A percentile compares a stretch with the other conserved stretches of the same genome.
Evolutionary conservation across 1,284 basidiomycete genomes (phyloP).

Genomic region (Malassezia arunalokei): DNA sequence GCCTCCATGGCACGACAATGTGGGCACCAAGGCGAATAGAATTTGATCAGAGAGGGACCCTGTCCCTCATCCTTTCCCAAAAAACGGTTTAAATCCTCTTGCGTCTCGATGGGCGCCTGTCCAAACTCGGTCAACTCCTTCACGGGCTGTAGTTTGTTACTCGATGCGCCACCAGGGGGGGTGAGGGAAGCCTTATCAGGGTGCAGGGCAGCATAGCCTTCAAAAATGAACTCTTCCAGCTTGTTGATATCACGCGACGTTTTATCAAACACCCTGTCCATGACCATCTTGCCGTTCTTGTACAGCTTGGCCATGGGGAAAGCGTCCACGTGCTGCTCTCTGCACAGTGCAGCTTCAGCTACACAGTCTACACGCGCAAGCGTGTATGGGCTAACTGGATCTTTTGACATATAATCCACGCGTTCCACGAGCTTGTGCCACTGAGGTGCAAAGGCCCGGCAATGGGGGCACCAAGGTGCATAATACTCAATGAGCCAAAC

Average conservation of each 20-base stretch:
- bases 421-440: constrained; percentile 62
- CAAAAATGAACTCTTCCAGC: neutral
- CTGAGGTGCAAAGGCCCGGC: constrained; percentile 63
- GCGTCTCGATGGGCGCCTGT: constrained; percentile 16
- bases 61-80: constrained; percentile 26
- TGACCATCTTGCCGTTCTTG: constrained; percentile 23
- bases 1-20: constrained; percentile 41
- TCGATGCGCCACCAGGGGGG: neutral
- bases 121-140: constrained; percentile 28
- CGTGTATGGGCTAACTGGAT: constrained; percentile 32
- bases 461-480: constrained; percentile 66
- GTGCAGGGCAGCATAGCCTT: neutral
- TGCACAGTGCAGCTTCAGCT: constrained; percentile 31
- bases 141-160: neutral
- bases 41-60: constrained; percentile 40
- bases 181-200: constrained; percentile 4
- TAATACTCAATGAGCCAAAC: constrained; percentile 44
- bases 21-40: constrained; percentile 44
- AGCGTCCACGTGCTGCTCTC: constrained; percentile 24
- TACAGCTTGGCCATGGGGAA: constrained; percentile 32
- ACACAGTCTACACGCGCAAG: constrained; percentile 42
- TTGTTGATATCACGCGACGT: neutral
- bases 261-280: constrained; percentile 19
- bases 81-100: constrained; percentile 23
- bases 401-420: constrained; percentile 52